Base-by-base conservation (phyloP, 2,329 filamentous ascomycete genomes). In the Didymosphaeria variabile region DNA sequence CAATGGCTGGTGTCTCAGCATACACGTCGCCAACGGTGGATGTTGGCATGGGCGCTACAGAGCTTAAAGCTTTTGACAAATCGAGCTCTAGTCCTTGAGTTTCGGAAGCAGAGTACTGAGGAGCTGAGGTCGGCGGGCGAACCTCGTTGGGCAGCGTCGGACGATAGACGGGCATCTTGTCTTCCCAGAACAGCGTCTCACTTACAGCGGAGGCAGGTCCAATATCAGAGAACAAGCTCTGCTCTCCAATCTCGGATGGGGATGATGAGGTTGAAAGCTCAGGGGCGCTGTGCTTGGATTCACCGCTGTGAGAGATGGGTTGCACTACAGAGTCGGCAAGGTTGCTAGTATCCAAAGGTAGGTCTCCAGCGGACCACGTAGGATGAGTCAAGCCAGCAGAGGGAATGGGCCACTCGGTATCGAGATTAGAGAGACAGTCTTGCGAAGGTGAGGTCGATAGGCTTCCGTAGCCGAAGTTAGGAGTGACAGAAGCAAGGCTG, bases 231-330 rank as follows among this genome's bases (percentile, higher is more conserved):
- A 77, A 75, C 13, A 72, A 62, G 12, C 66, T 63, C 19, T 72
- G 67, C 26, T 79, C 79, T 36, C 76, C 78, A 52, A 77, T 70
- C 52, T 80, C 78, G 15, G 79, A 80, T 40, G 79, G 78, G 19
- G 73, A 69, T n/a, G 78, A 79, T 21, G 79, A 79, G 23, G 77
- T 73, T 26, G 71, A 73, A n/a, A 80, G 73, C 31, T 77, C 77
- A 31, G 78, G 78, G 15, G 72, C 73, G 61, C 78, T 79, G 47
- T 76, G 73, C 53, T 75, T 78, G 0, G 78, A 80, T 60, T 80
- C 78, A 26, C 78, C 78, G 56, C 77, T 79, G 49, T 79, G 76
- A 10, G 78, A 80, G 15, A 77, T 73, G 2, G 77, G 77, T 62
- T 80, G 77, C 2, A 72, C 60, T 57, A 77, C 64, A 44, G 65